Percentiles rank a stretch among this genome's conserved stretches.
phyloP scores from a whole-genome alignment of 2,329 filamentous ascomycete species.

The Penicillium sp. region DNA sequence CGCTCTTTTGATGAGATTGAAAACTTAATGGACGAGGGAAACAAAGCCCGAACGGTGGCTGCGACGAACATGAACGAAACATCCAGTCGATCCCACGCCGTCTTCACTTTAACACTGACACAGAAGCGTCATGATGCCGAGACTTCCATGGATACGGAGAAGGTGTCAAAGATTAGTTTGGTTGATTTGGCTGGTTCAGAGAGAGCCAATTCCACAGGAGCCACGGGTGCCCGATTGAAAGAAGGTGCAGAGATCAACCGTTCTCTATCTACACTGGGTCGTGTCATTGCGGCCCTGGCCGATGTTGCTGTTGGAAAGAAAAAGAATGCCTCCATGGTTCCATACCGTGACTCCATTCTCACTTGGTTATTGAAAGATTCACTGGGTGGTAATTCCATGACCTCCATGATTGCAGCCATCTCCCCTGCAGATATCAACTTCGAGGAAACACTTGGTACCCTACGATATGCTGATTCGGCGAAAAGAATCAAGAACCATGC shows the following conservation, averaged over 20 bases:
- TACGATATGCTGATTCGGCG: slow-evolving; percentile 94
- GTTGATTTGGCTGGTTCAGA: slow-evolving; percentile 98
- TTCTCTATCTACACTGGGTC: slow-evolving; percentile 90
- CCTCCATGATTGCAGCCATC: slow-evolving; percentile 98
- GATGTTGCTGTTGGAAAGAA: slow-evolving; percentile 84
- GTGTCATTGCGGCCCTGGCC: slow-evolving; percentile 93
- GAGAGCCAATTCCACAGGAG: slow-evolving; percentile 93
- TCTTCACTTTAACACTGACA: slow-evolving; percentile 93
- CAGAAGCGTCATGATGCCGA: slow-evolving; percentile 90
- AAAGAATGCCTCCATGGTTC: slow-evolving; percentile 75
- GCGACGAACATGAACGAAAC: slow-evolving; percentile 99
- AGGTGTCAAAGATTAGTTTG: slow-evolving; percentile 95
- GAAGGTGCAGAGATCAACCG: slow-evolving; percentile 99
- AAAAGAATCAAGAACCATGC: slow-evolving; percentile 99
- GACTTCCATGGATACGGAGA: slow-evolving; percentile 96
- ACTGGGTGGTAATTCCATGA: slow-evolving; percentile 97
- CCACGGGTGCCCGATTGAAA: slow-evolving; percentile 90
- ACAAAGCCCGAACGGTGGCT: slow-evolving; percentile 96
- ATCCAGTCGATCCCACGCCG: slow-evolving; percentile 94
- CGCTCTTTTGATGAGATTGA: slow-evolving; percentile 94
- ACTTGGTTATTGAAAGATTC: slow-evolving; percentile 98
- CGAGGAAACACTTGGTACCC: slow-evolving; percentile 92
- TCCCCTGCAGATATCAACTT: slow-evolving; percentile 99
- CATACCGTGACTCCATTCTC: slow-evolving; percentile 93
- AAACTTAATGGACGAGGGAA: slow-evolving; percentile 97